phyloP scores from a whole-genome alignment of 164 flowering plant genomes.

The Sextonia rubra region DNA sequence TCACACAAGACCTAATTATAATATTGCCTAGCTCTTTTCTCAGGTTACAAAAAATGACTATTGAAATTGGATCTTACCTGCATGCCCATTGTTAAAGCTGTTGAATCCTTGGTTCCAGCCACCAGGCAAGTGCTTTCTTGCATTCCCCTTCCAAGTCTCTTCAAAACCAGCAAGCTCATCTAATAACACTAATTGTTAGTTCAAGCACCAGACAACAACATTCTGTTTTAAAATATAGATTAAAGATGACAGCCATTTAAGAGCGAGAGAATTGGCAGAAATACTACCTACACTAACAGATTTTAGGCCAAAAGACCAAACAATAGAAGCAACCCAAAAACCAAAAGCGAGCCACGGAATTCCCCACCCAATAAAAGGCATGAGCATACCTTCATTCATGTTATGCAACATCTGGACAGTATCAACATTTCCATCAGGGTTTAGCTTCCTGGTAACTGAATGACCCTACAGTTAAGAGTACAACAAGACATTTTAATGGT shows the following conservation, averaged over 20 bases:
- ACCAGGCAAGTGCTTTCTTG: slow-evolving; percentile 59
- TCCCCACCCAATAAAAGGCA: background rate
- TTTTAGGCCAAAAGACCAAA: background rate
- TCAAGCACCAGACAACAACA: background rate
- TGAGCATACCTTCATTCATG: slow-evolving; percentile 62
- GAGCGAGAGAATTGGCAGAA: no score
- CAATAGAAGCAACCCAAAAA: background rate
- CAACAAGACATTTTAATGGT: background rate
- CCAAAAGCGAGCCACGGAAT: background rate
- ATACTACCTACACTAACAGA: no score
- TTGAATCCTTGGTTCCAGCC: slow-evolving; percentile 46
- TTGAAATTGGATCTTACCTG: slow-evolving; percentile 24
- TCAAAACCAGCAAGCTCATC: slow-evolving; percentile 78
- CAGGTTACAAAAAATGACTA: no score
- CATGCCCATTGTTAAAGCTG: slow-evolving; percentile 15
- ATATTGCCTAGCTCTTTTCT: no score
- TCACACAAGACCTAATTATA: no score
- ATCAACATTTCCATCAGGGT: slow-evolving; percentile 78
- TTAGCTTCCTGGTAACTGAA: slow-evolving; percentile 74
- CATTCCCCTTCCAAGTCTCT: slow-evolving; percentile 66
- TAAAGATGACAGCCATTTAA: background rate
- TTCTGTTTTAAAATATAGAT: background rate
- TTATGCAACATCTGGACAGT: slow-evolving; percentile 75
- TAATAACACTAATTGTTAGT: slow-evolving; percentile 14
- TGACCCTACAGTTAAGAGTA: slow-evolving; percentile 53